Evolutionary conservation across 352 stramenopile species (phyloP).

Genomic region (Pythium aristosporum): DNA sequence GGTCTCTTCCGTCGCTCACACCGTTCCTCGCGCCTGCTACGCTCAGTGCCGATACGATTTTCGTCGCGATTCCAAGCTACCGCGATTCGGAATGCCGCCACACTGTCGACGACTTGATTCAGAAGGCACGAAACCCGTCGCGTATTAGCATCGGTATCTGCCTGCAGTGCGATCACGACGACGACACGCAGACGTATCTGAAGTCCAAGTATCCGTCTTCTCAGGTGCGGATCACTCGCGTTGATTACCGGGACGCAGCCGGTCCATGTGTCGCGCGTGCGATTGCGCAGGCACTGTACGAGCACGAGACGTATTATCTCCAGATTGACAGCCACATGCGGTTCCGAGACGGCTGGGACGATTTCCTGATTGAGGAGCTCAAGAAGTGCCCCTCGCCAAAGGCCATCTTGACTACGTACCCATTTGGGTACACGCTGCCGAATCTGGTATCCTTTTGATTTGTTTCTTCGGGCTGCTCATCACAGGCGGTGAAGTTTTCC

Average conservation of each 20-base stretch:
- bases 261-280: conserved; percentile 90
- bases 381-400: conserved; percentile 41
- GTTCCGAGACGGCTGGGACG: conserved; percentile 84
- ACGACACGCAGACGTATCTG: conserved; percentile 43
- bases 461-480: background rate
- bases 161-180: conserved; percentile 71
- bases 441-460: conserved; percentile 36
- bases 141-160: conserved; percentile 88
- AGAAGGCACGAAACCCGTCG: conserved; percentile 52
- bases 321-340: conserved; percentile 97
- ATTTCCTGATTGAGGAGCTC: conserved; percentile 84
- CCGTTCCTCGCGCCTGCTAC: background rate
- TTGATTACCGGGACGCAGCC: conserved; percentile 79
- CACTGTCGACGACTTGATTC: conserved; percentile 79
- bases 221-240: conserved; percentile 44
- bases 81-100: conserved; percentile 88
- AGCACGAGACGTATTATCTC: conserved; percentile 88
- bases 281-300: conserved; percentile 76
- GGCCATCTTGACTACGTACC: conserved; percentile 93
- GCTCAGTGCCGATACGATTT: conserved; percentile 59
- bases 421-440: conserved; percentile 86
- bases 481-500: background rate
- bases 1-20: background rate
- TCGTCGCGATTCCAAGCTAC: conserved; percentile 93
- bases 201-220: conserved; percentile 30